Evolutionary conservation across 257 asterid genomes (phyloP).

Genomic region (Verbena officinalis): DNA sequence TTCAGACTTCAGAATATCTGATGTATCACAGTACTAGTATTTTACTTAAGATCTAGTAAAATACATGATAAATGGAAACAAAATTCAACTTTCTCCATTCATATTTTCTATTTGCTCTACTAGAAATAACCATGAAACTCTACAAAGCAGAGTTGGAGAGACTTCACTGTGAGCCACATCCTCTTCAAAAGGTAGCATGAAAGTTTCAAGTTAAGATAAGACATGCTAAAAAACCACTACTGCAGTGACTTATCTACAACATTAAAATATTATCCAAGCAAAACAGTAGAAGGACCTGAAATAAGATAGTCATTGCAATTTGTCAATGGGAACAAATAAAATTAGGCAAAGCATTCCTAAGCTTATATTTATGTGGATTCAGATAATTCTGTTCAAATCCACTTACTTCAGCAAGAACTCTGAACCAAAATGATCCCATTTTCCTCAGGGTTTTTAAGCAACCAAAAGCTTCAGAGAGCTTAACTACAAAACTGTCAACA

Average conservation of each 20-base stretch:
- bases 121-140: conserved; percentile 11
- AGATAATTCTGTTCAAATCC: conserved; percentile 28
- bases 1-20: conserved; percentile 1
- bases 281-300: conserved; percentile 25
- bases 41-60: conserved; percentile 9
- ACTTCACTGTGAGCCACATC: background rate
- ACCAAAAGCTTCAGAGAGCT: conserved; percentile 91
- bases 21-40: conserved; percentile 19
- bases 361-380: conserved; percentile 9
- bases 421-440: conserved; percentile 88
- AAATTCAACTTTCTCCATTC: background rate
- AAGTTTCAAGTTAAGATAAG: background rate
- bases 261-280: conserved; percentile 11
- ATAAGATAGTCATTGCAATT: conserved; percentile 20
- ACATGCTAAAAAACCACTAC: conserved; percentile 7
- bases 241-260: conserved; percentile 12
- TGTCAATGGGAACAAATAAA: background rate
- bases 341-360: conserved; percentile 7
- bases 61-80: background rate
- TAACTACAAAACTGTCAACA: conserved; percentile 80
- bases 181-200: conserved; percentile 16
- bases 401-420: conserved; percentile 88
- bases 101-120: too few species aligned
- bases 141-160: conserved; percentile 10
- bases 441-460: conserved; percentile 81